These are phyloP conservation scores for Trichoderma aggressivum DNA, from an alignment of 2,329 filamentous ascomycete genomes.

Conservation along the genomic window DNA sequence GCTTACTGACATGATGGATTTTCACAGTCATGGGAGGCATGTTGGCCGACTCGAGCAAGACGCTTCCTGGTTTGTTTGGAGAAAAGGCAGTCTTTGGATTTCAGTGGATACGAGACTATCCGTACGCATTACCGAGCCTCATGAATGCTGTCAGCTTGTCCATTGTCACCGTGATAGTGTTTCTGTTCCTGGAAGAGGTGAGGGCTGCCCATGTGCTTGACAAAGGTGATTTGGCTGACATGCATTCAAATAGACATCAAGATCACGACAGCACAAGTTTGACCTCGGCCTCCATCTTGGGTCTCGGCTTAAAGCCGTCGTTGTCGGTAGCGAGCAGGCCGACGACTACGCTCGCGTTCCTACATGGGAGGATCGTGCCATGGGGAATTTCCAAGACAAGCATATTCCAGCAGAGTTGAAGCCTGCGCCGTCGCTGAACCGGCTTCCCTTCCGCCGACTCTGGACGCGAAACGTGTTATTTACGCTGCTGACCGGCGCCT, in stretches of 20 bases:
- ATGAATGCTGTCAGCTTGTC: slow-evolving; percentile 61
- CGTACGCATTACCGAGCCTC: slow-evolving; percentile 67
- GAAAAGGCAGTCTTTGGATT: slow-evolving; percentile 1
- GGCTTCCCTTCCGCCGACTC: slow-evolving; percentile 40
- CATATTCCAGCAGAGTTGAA: not conserved
- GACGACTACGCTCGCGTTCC: slow-evolving; percentile 20
- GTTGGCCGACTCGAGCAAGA: slow-evolving; percentile 1
- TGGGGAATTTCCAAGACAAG: slow-evolving; percentile 19
- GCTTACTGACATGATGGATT: not conserved
- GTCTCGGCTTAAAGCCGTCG: slow-evolving; percentile 30
- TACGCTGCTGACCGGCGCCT: slow-evolving; percentile 59
- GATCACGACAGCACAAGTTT: slow-evolving; percentile 30
- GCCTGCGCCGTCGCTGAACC: not conserved
- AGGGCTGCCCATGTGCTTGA: not conserved
- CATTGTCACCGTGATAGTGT: slow-evolving; percentile 50
- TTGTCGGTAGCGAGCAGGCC: slow-evolving; percentile 27
- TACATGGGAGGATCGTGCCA: not conserved
- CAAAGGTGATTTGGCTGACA: slow-evolving; percentile 25
- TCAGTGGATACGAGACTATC: slow-evolving; percentile 60
- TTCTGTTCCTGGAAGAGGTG: slow-evolving; percentile 69
- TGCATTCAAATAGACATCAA: slow-evolving; percentile 24
- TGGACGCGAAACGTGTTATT: slow-evolving; percentile 47
- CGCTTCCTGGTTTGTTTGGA: slow-evolving; percentile 10
- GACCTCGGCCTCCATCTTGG: slow-evolving; percentile 43
- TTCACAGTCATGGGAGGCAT: slow-evolving; percentile 4